These are phyloP conservation scores for Fusarium pseudocircinatum DNA, from an alignment of 2,329 filamentous ascomycete genomes.

Conservation along the genomic window DNA sequence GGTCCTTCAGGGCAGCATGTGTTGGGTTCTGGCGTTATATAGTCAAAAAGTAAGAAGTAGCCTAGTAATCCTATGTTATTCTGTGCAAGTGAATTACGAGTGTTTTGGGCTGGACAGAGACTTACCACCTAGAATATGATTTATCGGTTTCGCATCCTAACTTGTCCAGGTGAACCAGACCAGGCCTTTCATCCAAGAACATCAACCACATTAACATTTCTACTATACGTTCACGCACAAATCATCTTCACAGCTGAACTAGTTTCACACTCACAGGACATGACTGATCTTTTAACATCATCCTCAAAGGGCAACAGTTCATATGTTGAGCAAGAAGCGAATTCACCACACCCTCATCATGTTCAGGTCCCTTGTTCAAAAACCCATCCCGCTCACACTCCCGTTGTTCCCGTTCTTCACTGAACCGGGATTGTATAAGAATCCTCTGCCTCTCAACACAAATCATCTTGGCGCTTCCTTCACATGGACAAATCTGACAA, in stretches of 20 bases:
- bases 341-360: constrained; percentile 1
- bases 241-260: neutral
- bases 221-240: neutral
- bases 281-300: neutral
- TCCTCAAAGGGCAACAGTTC: neutral
- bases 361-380: constrained; percentile 9
- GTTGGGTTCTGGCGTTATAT: neutral
- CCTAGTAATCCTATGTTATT: neutral
- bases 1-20: neutral
- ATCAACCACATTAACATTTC: neutral
- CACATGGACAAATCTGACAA: neutral
- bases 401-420: neutral
- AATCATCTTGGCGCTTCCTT: neutral
- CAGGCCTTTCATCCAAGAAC: neutral
- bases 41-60: too few relatives aligned
- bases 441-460: too few relatives aligned
- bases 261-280: neutral
- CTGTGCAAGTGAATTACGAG: neutral
- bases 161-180: neutral
- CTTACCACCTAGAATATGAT: too few relatives aligned
- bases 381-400: neutral
- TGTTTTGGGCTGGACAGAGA: neutral
- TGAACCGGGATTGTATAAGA: neutral
- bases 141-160: too few relatives aligned
- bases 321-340: neutral